Evolutionary conservation across 2,329 filamentous ascomycete species (phyloP).

Genomic region (Colletotrichum salicis): DNA sequence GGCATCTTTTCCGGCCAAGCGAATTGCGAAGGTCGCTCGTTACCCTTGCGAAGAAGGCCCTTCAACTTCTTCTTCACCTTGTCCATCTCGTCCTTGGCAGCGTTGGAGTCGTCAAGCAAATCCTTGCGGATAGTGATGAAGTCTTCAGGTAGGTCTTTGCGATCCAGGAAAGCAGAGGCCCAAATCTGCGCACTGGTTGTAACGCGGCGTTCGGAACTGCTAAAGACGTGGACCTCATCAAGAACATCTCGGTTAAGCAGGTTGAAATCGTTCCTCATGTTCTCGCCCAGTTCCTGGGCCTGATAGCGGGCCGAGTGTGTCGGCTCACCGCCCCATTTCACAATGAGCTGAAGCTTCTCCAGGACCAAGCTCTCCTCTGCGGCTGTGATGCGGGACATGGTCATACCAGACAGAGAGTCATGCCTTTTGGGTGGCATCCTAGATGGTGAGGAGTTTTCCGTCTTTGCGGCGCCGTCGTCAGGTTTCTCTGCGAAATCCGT

Average conservation of each 20-base stretch:
- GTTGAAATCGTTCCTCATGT: slow-evolving; percentile 94
- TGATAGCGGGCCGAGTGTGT: slow-evolving; percentile 98
- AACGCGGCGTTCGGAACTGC: slow-evolving; percentile 92
- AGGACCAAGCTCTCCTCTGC: slow-evolving; percentile 92
- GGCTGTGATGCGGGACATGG: slow-evolving; percentile 92
- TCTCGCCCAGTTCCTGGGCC: slow-evolving; percentile 91
- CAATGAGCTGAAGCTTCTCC: slow-evolving; percentile 96
- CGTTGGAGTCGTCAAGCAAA: slow-evolving; percentile 95
- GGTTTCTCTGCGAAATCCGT: slow-evolving; percentile 38
- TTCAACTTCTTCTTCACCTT: slow-evolving; percentile 99
- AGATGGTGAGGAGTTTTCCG: slow-evolving; percentile 20
- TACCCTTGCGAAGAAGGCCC: slow-evolving; percentile 88
- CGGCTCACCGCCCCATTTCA: slow-evolving; percentile 98
- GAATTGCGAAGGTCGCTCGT: slow-evolving; percentile 92
- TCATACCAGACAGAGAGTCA: slow-evolving; percentile 89
- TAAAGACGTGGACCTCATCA: slow-evolving; percentile 93
- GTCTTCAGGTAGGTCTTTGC: slow-evolving; percentile 85
- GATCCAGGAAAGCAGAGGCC: slow-evolving; percentile 86
- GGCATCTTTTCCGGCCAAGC: slow-evolving; percentile 97
- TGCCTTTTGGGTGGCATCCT: slow-evolving; percentile 70
- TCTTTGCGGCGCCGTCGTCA: slow-evolving; percentile 29
- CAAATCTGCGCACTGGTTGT: slow-evolving; percentile 98
- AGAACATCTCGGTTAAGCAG: slow-evolving; percentile 92
- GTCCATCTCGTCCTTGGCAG: slow-evolving; percentile 98
- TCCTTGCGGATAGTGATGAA: slow-evolving; percentile 94